Conservation (phyloP, 192 early-diverging fungal genomes). For the Entomortierella parvispora region DNA sequence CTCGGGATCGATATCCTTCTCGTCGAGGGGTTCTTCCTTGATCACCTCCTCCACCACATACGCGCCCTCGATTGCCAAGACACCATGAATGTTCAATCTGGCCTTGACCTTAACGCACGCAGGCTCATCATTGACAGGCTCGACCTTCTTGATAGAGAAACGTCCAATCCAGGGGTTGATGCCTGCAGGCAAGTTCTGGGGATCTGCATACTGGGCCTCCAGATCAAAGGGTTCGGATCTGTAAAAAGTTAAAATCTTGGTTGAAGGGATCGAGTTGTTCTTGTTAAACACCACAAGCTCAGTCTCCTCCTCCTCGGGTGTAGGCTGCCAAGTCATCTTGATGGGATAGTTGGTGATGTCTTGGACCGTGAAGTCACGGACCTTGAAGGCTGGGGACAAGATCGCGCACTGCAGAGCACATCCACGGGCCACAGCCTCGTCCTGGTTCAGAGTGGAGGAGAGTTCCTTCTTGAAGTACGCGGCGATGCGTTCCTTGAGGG, state of each 20-base stretch:
- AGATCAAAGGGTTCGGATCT: slow-evolving; percentile 88
- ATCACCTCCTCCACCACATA: slow-evolving; percentile 91
- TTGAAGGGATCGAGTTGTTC: slow-evolving; percentile 89
- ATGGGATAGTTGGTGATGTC: slow-evolving; percentile 93
- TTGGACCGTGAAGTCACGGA: slow-evolving; percentile 94
- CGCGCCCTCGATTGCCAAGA: slow-evolving; percentile 84
- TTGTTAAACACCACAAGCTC: slow-evolving; percentile 89
- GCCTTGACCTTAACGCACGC: slow-evolving; percentile 95
- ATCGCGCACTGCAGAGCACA: slow-evolving; percentile 98
- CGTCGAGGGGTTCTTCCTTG: slow-evolving; percentile 81
- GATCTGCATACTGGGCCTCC: slow-evolving; percentile 82
- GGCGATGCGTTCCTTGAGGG: slow-evolving; percentile 89
- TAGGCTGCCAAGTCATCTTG: slow-evolving; percentile 89
- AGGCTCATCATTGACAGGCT: slow-evolving; percentile 71
- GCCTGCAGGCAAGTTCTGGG: slow-evolving; percentile 77
- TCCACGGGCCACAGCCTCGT: slow-evolving; percentile 97
- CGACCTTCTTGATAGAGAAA: slow-evolving; percentile 90
- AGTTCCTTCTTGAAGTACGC: slow-evolving; percentile 91
- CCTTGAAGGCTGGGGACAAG: slow-evolving; percentile 96
- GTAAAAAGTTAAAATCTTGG: slow-evolving; percentile 94
- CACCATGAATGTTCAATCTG: slow-evolving; percentile 85
- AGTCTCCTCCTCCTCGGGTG: slow-evolving; percentile 79
- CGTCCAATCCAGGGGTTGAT: slow-evolving; percentile 85
- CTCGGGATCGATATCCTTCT: slow-evolving; percentile 20
- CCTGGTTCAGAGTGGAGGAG: slow-evolving; percentile 96